These are phyloP conservation scores for Rubroshorea leprosula DNA, from an alignment of 345 rosid genomes.

Conservation along the genomic window DNA sequence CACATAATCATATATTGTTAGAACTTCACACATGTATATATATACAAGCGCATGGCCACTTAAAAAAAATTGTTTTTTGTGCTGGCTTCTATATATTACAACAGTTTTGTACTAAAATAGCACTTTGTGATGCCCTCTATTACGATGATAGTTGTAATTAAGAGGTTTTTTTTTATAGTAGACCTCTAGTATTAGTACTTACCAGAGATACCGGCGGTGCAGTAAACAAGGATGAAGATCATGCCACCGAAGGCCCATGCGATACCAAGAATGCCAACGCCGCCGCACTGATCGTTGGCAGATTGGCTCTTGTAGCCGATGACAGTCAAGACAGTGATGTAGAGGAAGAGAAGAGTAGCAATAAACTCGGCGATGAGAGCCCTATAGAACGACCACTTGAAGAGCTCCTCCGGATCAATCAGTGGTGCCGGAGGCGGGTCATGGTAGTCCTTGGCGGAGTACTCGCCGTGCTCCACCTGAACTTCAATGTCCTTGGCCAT, in stretches of 20 bases:
- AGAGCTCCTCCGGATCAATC: constrained; percentile 50
- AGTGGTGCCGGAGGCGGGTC: constrained; percentile 76
- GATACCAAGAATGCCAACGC: constrained; percentile 84
- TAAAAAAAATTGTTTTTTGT: too few species aligned
- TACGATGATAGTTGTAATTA: too few species aligned
- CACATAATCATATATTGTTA: not conserved
- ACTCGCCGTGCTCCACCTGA: constrained; percentile 26
- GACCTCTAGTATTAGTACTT: too few species aligned
- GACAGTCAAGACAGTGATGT: constrained; percentile 64
- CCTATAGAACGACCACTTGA: constrained; percentile 68
- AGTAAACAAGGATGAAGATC: constrained; percentile 90
- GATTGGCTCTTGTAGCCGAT: constrained; percentile 71
- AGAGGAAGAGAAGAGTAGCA: constrained; percentile 77
- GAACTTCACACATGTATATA: too few species aligned
- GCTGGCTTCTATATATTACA: too few species aligned
- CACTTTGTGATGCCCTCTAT: too few species aligned
- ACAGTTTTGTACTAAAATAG: too few species aligned
- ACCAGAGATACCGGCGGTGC: constrained; percentile 93
- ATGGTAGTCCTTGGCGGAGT: constrained; percentile 53
- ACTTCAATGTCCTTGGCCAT: constrained; percentile 57
- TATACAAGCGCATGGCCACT: too few species aligned
- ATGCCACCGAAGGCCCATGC: constrained; percentile 99
- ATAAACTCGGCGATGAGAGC: constrained; percentile 79
- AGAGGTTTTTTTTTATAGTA: too few species aligned
- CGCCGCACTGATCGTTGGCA: constrained; percentile 46